Percentiles rank a stretch among this genome's conserved stretches.
Evolutionary conservation across 2,329 filamentous ascomycete species (phyloP).

Genomic region (Trichoderma arundinaceum): DNA sequence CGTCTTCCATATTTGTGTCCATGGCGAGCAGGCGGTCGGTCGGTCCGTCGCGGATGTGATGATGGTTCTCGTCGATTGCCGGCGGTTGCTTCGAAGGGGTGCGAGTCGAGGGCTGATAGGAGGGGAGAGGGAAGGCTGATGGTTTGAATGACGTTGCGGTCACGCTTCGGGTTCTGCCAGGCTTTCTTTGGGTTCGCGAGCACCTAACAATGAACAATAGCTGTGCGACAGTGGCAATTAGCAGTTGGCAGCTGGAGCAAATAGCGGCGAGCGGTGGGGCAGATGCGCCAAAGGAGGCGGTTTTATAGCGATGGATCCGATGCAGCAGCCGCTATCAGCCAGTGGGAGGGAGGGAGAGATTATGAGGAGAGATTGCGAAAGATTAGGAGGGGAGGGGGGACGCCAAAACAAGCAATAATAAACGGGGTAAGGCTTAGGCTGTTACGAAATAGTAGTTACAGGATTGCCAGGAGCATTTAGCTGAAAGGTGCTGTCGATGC

Average conservation of each 20-base stretch:
- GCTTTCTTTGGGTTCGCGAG: slow-evolving; percentile 31
- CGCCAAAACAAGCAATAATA: not conserved
- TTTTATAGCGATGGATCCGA: slow-evolving; percentile 2
- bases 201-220: slow-evolving; percentile 7
- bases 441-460: not conserved
- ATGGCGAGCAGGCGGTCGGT: slow-evolving; percentile 53
- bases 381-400: slow-evolving; percentile 14
- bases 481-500: no score
- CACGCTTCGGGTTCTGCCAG: slow-evolving; percentile 30
- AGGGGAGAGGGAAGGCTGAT: slow-evolving; percentile 27
- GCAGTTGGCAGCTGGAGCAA: slow-evolving; percentile 13
- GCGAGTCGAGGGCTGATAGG: not conserved
- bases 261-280: slow-evolving; percentile 14
- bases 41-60: no score
- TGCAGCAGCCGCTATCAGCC: not conserved
- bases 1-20: slow-evolving; percentile 99
- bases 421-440: not conserved
- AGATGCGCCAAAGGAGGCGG: slow-evolving; percentile 16
- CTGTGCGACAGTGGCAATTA: slow-evolving; percentile 33
- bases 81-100: not conserved
- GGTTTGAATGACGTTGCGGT: slow-evolving; percentile 42
- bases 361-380: slow-evolving; percentile 7
- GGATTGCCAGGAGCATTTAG: no score
- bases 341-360: not conserved
- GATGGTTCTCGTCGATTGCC: not conserved